Conservation (phyloP, 2,329 filamentous ascomycete genomes). For the Sclerotiophoma versabilis region DNA sequence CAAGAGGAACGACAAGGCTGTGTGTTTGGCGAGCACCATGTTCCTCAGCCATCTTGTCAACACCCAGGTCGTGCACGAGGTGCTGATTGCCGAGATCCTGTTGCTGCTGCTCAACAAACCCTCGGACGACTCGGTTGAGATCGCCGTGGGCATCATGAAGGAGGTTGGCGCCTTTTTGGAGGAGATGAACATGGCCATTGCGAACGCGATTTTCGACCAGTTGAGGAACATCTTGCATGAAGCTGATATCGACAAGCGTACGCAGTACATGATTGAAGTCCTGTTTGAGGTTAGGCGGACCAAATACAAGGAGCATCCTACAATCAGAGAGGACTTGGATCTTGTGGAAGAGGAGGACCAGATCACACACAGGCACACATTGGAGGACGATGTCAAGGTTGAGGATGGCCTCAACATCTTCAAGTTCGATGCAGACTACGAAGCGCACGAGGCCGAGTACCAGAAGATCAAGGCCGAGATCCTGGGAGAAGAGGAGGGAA, state of each 20-base stretch:
- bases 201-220: constrained; percentile 91
- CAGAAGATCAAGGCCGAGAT: constrained; percentile 92
- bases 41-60: constrained; percentile 97
- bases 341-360: constrained; percentile 97
- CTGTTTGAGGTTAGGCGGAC: constrained; percentile 96
- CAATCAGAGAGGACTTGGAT: constrained; percentile 90
- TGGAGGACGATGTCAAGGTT: constrained; percentile 78
- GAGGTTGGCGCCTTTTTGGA: constrained; percentile 95
- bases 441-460: constrained; percentile 90
- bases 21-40: constrained; percentile 89
- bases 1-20: constrained; percentile 94
- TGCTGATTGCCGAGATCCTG: constrained; percentile 90
- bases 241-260: constrained; percentile 94
- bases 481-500: constrained; percentile 74
- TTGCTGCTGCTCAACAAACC: constrained; percentile 92
- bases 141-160: constrained; percentile 89
- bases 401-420: constrained; percentile 94
- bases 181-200: constrained; percentile 90
- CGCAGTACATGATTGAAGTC: constrained; percentile 99
- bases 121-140: constrained; percentile 96
- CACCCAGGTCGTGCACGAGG: constrained; percentile 93
- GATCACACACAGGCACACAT: constrained; percentile 84
- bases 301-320: constrained; percentile 92
- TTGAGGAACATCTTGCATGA: constrained; percentile 96
- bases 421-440: constrained; percentile 89